Percentiles rank a stretch among this genome's conserved stretches.
Conservation (phyloP, 495 filamentous ascomycete genomes). For the Penicillium alfredii region DNA sequence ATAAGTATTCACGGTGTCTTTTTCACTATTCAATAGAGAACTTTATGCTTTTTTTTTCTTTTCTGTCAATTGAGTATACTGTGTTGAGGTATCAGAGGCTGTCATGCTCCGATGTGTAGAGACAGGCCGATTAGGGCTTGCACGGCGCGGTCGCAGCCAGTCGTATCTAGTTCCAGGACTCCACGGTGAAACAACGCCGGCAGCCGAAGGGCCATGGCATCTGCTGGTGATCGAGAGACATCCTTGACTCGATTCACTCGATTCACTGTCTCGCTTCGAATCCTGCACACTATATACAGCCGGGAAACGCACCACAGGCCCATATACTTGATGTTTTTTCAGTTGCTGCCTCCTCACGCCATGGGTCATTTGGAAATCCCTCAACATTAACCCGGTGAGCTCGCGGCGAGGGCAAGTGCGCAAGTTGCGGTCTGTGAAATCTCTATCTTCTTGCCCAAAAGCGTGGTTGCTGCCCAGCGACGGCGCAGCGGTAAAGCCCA, state of each 20-base stretch:
- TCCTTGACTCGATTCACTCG: neutral
- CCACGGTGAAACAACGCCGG: slow-evolving; percentile 3
- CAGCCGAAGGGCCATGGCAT: slow-evolving; percentile 1
- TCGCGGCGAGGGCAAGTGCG: too few relatives aligned
- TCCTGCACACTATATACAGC: slow-evolving; percentile 2
- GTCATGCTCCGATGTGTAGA: slow-evolving; percentile 3
- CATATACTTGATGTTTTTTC: too few relatives aligned
- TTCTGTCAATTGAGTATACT: too few relatives aligned
- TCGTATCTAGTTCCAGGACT: slow-evolving; percentile 4
- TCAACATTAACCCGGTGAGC: too few relatives aligned
- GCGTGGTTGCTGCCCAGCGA: slow-evolving; percentile 39
- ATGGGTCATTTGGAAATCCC: too few relatives aligned
- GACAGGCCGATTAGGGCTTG: slow-evolving; percentile 6
- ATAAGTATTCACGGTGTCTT: too few relatives aligned
- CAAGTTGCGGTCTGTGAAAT: slow-evolving; percentile 38
- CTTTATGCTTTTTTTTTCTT: too few relatives aligned
- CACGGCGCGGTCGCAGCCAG: slow-evolving; percentile 2
- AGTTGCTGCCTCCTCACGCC: too few relatives aligned
- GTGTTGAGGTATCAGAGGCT: neutral
- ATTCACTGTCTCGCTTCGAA: slow-evolving; percentile 4
- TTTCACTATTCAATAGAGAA: too few relatives aligned
- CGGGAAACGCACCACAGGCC: too few relatives aligned
- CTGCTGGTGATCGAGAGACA: slow-evolving; percentile 1
- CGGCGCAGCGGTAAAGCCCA: slow-evolving; percentile 34
- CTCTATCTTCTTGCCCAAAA: slow-evolving; percentile 19